Evolutionary conservation across 768 basidiomycete genomes (phyloP).

Genomic region (Cytidiella melzeri): DNA sequence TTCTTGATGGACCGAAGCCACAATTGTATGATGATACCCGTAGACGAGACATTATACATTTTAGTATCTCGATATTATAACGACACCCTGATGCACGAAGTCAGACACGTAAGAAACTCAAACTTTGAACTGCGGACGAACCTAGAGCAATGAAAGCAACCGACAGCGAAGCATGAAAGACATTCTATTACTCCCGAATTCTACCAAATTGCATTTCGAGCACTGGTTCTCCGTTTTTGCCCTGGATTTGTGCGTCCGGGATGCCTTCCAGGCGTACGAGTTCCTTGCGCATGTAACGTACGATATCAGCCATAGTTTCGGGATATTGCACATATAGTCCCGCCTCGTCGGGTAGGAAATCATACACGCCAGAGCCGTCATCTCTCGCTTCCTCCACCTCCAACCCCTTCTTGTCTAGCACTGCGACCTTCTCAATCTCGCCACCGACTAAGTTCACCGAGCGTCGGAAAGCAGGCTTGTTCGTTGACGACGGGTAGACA

Average conservation of each 20-base stretch:
- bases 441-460: constrained; percentile 69
- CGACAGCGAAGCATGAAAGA: no score
- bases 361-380: constrained; percentile 67
- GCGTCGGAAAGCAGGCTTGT: constrained; percentile 41
- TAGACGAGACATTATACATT: background rate
- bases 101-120: no score
- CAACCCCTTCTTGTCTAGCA: constrained; percentile 38
- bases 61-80: background rate
- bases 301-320: constrained; percentile 64
- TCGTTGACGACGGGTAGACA: constrained; percentile 30
- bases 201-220: constrained; percentile 28
- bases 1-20: background rate
- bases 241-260: constrained; percentile 34
- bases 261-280: constrained; percentile 57
- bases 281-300: constrained; percentile 67
- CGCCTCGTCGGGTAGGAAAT: constrained; percentile 54
- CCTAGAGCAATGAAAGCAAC: no score
- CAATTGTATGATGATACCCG: background rate
- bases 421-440: constrained; percentile 51
- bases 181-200: constrained; percentile 8
- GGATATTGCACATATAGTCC: constrained; percentile 71
- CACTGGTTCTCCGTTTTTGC: constrained; percentile 28
- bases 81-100: background rate
- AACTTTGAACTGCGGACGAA: no score
- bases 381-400: constrained; percentile 55